Evolutionary conservation across 2,329 filamentous ascomycete genomes (phyloP), one percentile per base, ranked within the genome.

Genomic region (Escovopsis sp.): DNA sequence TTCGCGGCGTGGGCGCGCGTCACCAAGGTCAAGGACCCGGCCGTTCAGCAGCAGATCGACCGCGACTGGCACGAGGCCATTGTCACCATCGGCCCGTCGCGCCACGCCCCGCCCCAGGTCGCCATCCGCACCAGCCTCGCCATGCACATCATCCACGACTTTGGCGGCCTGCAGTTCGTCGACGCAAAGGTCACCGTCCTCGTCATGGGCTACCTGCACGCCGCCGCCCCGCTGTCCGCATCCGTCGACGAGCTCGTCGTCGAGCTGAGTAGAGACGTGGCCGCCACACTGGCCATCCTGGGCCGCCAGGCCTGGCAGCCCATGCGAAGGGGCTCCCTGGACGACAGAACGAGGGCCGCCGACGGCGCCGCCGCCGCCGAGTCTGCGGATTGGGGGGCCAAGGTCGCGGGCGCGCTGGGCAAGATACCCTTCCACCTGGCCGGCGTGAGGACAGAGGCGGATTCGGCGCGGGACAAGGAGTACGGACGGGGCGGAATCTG

Each of bases 1-100:
- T 84, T 79, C 51, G 75, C 80, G 34, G 78, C 75, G 3, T 84
- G 80, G 79, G 72, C 69, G 0, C 59, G 68, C 1, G 51, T 75
- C 2, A 33, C 44, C 1, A 59, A 62, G 0, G 28, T 43, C 0
- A 56, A 60, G 19, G 30, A 19, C 19, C 23, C 23, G 23, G 33
- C 10, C 7, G 53, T 51, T 0, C 47, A 53, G 3, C 60, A 63
- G 3, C 54, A 55, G 4, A 40, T 63, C 2, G 56, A 63, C 0
- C 45, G 56, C 4, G 62, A 67, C 30, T 84, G 80, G 80, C 64
- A 71, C 46, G 70, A 77, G 49, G 66, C 69, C 3, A 61, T 83
- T 10, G 66, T 83, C 39, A 72, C 69, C 0, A 64, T 79, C 15
- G 68, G 68, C 0, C 71, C 73, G 0, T 61, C 68, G 1, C 65